These are phyloP conservation scores for Colletotrichum eleusines DNA, from an alignment of 2,329 filamentous ascomycete genomes.

Conservation along the genomic window DNA sequence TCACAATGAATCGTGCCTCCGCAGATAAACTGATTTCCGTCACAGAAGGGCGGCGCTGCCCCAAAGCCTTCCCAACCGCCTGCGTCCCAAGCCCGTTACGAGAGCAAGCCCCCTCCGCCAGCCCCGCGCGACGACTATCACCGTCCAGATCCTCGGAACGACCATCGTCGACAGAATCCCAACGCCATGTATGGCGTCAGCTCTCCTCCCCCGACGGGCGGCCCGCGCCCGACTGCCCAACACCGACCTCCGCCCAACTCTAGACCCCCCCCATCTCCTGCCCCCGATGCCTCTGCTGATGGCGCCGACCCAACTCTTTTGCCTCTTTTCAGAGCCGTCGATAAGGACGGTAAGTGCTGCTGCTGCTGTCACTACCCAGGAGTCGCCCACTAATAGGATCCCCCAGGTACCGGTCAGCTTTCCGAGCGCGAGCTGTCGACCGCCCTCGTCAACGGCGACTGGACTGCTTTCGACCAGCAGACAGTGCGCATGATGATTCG, in stretches of 20 bases:
- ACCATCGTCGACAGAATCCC: slow-evolving; percentile 36
- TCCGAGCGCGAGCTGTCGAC: slow-evolving; percentile 88
- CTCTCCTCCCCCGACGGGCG: slow-evolving; percentile 63
- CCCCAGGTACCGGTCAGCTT: slow-evolving; percentile 79
- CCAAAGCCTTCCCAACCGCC: slow-evolving; percentile 40
- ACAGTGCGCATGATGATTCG: slow-evolving; percentile 99
- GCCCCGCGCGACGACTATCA: slow-evolving; percentile 51
- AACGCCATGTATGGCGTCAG: slow-evolving; percentile 58
- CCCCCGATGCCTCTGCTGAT: slow-evolving; percentile 58
- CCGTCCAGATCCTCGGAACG: slow-evolving; percentile 41
- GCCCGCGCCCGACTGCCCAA: slow-evolving; percentile 57
- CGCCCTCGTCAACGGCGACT: slow-evolving; percentile 96
- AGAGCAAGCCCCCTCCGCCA: slow-evolving; percentile 61
- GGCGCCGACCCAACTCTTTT: slow-evolving; percentile 79
- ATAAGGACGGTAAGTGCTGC: slow-evolving; percentile 76
- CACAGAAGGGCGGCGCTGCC: slow-evolving; percentile 43
- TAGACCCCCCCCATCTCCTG: slow-evolving; percentile 75
- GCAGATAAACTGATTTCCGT: slow-evolving; percentile 31
- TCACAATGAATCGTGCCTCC: slow-evolving; percentile 43
- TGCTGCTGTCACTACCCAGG: not conserved
- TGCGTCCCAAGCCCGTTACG: slow-evolving; percentile 55
- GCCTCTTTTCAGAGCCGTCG: slow-evolving; percentile 90
- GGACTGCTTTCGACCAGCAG: slow-evolving; percentile 90
- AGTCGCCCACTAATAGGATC: slow-evolving; percentile 26
- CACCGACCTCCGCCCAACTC: slow-evolving; percentile 67